Evolutionary conservation across 768 basidiomycete genomes (phyloP).

Genomic region (Lactarius pseudohatsudake): DNA sequence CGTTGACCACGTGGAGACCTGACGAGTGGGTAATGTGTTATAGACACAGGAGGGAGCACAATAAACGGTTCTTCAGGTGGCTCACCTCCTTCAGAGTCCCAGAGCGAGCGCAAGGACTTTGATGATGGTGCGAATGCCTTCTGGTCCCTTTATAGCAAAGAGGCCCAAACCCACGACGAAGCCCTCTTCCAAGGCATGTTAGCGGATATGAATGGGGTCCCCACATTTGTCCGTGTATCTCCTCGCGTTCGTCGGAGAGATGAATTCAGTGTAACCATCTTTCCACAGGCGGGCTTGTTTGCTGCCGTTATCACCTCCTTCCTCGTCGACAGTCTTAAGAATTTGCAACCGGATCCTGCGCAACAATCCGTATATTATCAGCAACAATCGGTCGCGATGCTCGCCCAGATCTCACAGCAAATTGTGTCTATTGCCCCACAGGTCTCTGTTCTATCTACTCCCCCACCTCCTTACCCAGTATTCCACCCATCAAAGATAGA

Average conservation of each 20-base stretch:
- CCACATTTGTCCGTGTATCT: not conserved
- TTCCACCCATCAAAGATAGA: not conserved
- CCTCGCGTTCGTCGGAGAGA: not conserved
- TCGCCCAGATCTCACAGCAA: slow-evolving; percentile 11
- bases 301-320: slow-evolving; percentile 10
- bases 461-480: not conserved
- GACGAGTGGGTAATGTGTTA: not conserved
- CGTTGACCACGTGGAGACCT: not conserved
- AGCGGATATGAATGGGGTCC: slow-evolving; percentile 1
- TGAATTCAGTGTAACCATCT: not conserved
- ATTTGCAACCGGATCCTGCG: not conserved
- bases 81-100: too few species aligned
- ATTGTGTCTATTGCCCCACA: not conserved
- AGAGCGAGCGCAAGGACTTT: not conserved
- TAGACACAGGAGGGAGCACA: not conserved
- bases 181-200: not conserved
- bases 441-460: not conserved
- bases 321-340: not conserved
- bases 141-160: slow-evolving; percentile 6
- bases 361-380: not conserved
- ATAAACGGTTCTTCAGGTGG: too few species aligned
- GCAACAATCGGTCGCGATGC: not conserved
- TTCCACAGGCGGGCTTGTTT: slow-evolving; percentile 16
- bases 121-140: slow-evolving; percentile 7
- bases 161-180: not conserved